These are phyloP conservation scores for Globisporangium solare DNA, from an alignment of 352 stramenopile species.

Conservation along the genomic window DNA sequence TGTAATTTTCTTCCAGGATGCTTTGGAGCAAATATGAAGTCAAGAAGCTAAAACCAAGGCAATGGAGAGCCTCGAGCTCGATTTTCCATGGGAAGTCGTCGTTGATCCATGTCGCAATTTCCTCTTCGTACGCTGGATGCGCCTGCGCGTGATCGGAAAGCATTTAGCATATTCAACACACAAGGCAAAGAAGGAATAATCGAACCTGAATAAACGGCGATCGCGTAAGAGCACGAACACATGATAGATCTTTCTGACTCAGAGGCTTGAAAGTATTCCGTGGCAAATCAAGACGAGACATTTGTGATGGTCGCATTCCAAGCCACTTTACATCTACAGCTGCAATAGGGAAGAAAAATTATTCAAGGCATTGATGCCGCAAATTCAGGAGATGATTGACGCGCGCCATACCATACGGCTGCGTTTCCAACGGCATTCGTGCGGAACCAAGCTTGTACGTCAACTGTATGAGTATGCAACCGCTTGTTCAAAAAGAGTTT, in stretches of 20 bases:
- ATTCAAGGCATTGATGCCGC: too few species aligned
- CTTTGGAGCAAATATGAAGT: slow-evolving; percentile 45
- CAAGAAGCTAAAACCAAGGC: slow-evolving; percentile 72
- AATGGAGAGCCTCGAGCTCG: slow-evolving; percentile 77
- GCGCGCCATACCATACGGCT: slow-evolving; percentile 42
- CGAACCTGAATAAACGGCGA: slow-evolving; percentile 62
- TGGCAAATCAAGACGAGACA: slow-evolving; percentile 43
- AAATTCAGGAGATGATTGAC: too few species aligned
- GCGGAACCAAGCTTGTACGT: slow-evolving; percentile 89
- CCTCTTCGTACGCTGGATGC: slow-evolving; percentile 39
- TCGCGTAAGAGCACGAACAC: slow-evolving; percentile 35
- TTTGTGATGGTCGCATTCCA: slow-evolving; percentile 85
- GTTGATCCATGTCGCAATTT: slow-evolving; percentile 53
- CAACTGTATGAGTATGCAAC: slow-evolving; percentile 33
- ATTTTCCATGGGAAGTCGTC: slow-evolving; percentile 58
- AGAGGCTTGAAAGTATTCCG: slow-evolving; percentile 50
- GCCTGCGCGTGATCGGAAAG: slow-evolving; percentile 32
- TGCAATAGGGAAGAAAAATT: slow-evolving; percentile 12
- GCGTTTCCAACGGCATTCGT: slow-evolving; percentile 75
- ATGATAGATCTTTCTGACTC: slow-evolving; percentile 44
- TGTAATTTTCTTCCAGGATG: slow-evolving; percentile 36
- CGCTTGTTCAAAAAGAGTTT: too few species aligned
- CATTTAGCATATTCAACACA: neutral
- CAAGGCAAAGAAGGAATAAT: neutral
- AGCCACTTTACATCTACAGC: slow-evolving; percentile 89